Evolutionary conservation across 2,329 filamentous ascomycete genomes (phyloP).

Genomic region (Mollisia scopiformis): DNA sequence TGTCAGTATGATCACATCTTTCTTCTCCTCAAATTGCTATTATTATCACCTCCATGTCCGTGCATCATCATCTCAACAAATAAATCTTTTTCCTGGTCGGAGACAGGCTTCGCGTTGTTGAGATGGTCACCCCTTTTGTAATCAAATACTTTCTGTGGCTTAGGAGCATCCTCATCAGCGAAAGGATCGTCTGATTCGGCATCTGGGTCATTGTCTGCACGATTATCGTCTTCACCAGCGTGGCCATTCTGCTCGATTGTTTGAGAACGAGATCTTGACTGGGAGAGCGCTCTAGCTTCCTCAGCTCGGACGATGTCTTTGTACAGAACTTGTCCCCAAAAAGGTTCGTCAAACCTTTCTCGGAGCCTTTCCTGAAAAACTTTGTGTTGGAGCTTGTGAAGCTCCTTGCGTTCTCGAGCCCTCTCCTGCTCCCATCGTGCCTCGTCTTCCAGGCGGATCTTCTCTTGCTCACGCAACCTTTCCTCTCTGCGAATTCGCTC

Average conservation of each 20-base stretch:
- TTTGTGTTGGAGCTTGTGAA: background rate
- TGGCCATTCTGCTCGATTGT: background rate
- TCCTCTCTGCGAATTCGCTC: too few species aligned
- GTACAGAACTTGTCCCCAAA: background rate
- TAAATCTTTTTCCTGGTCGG: slow-evolving; percentile 7
- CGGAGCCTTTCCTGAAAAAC: background rate
- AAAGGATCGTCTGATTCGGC: slow-evolving; percentile 12
- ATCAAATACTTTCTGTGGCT: too few species aligned
- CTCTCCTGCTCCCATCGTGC: background rate
- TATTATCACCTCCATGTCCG: slow-evolving; percentile 4
- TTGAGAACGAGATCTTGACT: background rate
- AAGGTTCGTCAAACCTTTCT: background rate
- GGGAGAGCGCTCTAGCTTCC: too few species aligned
- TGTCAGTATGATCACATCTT: slow-evolving; percentile 17
- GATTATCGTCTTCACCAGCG: background rate
- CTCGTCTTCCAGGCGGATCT: background rate
- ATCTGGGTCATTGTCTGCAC: background rate
- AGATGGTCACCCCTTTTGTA: too few species aligned
- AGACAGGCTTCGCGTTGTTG: too few species aligned
- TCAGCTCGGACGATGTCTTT: background rate
- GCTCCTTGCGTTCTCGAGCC: background rate
- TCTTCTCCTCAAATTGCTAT: too few species aligned
- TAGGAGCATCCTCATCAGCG: slow-evolving; percentile 9
- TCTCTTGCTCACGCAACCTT: too few species aligned
- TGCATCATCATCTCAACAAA: slow-evolving; percentile 25